phyloP scores from a whole-genome alignment of 1,284 basidiomycete species.

The Ustilago nuda region DNA sequence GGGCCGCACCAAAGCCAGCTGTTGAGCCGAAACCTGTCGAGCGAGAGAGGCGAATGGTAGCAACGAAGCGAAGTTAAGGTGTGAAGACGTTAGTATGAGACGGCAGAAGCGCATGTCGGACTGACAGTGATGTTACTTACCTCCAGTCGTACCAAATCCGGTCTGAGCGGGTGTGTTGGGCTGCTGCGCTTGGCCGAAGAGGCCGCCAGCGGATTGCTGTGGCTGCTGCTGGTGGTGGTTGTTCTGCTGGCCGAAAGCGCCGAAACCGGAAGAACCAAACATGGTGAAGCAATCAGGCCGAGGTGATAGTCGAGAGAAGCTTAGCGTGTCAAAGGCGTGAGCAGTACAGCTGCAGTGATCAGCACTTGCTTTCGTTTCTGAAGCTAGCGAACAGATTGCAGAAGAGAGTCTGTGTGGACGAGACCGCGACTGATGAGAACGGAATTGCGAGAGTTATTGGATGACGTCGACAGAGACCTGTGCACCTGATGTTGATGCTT shows the following conservation, averaged over 20 bases:
- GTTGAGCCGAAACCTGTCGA: slow-evolving; percentile 43
- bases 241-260: slow-evolving; percentile 63
- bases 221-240: slow-evolving; percentile 57
- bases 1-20: slow-evolving; percentile 49
- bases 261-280: slow-evolving; percentile 59
- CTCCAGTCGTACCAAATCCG: slow-evolving; percentile 42
- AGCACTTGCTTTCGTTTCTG: not conserved
- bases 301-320: no score
- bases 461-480: not conserved
- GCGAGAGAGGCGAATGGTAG: not conserved
- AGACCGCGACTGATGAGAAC: not conserved
- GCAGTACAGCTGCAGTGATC: not conserved
- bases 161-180: slow-evolving; percentile 63
- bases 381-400: not conserved
- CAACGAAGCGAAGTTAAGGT: not conserved
- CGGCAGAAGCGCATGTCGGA: not conserved
- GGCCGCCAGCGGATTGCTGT: slow-evolving; percentile 62
- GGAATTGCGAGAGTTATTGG: not conserved
- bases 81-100: not conserved
- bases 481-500: not conserved
- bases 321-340: not conserved
- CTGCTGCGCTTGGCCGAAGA: slow-evolving; percentile 67
- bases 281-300: slow-evolving; percentile 21
- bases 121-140: slow-evolving; percentile 24
- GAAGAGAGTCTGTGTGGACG: not conserved